phyloP scores from a whole-genome alignment of 1,284 basidiomycete species.

The Naganishia liquefaciens region DNA sequence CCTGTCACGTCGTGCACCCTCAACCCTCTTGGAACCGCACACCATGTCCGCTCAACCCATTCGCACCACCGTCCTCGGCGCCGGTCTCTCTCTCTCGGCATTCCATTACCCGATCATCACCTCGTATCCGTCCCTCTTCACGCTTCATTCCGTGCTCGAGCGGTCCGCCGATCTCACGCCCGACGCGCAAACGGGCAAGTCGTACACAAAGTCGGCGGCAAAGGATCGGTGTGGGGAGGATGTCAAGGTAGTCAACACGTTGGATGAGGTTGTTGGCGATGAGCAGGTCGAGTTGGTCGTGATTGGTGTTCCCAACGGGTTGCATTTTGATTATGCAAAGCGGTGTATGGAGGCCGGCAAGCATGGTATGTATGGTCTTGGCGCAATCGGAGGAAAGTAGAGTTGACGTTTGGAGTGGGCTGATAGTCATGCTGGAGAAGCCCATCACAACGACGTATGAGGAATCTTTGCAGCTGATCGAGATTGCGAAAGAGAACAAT shows the following conservation, averaged over 20 bases:
- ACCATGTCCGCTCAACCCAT: constrained; percentile 22
- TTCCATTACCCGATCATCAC: constrained; percentile 79
- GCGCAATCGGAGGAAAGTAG: no score
- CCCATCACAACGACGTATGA: constrained; percentile 69
- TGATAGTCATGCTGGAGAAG: constrained; percentile 70
- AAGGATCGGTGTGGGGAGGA: constrained; percentile 40
- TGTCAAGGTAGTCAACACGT: constrained; percentile 50
- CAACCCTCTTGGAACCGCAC: no score
- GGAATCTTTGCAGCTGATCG: constrained; percentile 68
- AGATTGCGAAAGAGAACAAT: constrained; percentile 65
- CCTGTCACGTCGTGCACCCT: no score
- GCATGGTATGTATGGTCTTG: constrained; percentile 61
- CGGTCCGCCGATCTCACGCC: constrained; percentile 37
- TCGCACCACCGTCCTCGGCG: constrained; percentile 48
- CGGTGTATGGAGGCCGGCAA: constrained; percentile 63
- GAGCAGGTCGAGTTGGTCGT: constrained; percentile 58
- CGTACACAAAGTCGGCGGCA: constrained; percentile 35
- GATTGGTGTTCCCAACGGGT: constrained; percentile 74
- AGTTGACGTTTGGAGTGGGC: no score
- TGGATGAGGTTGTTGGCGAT: constrained; percentile 52
- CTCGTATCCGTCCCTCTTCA: constrained; percentile 71
- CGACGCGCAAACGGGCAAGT: constrained; percentile 16
- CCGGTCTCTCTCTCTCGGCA: constrained; percentile 70
- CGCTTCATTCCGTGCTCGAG: constrained; percentile 65
- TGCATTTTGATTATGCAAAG: constrained; percentile 66